Base-by-base conservation (phyloP, 2,329 filamentous ascomycete genomes). In the Colletotrichum orbiculare region DNA sequence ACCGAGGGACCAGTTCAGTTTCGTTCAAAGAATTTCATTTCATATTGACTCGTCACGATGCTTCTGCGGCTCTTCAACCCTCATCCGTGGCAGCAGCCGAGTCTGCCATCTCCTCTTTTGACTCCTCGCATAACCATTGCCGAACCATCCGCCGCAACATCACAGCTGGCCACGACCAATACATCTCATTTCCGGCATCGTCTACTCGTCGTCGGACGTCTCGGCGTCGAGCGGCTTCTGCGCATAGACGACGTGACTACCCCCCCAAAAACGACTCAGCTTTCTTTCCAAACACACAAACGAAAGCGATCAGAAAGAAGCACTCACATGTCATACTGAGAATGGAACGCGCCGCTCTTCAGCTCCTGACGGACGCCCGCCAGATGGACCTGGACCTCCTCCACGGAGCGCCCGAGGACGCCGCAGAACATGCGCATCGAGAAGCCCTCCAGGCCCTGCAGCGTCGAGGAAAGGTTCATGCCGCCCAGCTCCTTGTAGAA, bases 351-450 rank as follows among this genome's bases (percentile, higher is more conserved):
- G 39, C 54, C 66, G 64, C 71, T 71, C 60, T 68, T 73, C 55
- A 77, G 55, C 62, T 75, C 75, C 35, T 70, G 71, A n/a, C 71
- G 70, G 2, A 75, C 74, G 0, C 68, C 63, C 4, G 71, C 72
- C 17, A 74, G 69, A 48, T 75, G 67, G 2, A 71, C 69, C 17
- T 72, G 46, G 10, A 71, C 72, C 54, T 77, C 73, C n/a, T 72
- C 60, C 45, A 61, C 60, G 0, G 49, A 60, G 73, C 75, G 76
- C 1, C 73, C 73, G 35, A 74, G 66, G 8, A 74, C 71, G n/a
- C 72, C 70, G 4, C 74, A 76, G 54, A 76, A 74, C 37, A 74
- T 52, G 2, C 66, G 66, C 35, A 74, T 60, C 11, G 68, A 70
- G 48, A 74, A 71, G 2, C 57, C 72, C 38, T 74, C 71, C 5